Percentiles rank a stretch among this genome's conserved stretches.
Conservation (phyloP, 2,329 filamentous ascomycete genomes). For the Didymella sp. region DNA sequence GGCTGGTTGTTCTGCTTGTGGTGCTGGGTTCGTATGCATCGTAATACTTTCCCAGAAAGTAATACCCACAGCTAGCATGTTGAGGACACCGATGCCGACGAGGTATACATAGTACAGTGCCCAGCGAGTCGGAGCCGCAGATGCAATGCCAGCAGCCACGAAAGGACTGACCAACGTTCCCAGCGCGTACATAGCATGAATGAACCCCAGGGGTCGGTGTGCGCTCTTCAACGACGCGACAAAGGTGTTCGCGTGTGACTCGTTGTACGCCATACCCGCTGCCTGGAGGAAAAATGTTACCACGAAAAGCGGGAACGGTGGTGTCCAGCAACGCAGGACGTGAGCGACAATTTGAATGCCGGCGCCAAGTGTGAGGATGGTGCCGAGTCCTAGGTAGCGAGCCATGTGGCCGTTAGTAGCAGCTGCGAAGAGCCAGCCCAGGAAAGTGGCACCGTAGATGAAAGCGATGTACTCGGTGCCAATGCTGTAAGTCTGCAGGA, state of each 20-base stretch:
- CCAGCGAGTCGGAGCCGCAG: conserved; percentile 59
- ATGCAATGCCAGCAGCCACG: conserved; percentile 40
- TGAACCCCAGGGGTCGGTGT: conserved; percentile 68
- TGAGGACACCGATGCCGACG: conserved; percentile 1
- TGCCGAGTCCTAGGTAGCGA: conserved; percentile 62
- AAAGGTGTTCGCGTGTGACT: conserved; percentile 69
- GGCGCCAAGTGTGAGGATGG: conserved; percentile 64
- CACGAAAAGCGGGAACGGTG: conserved; percentile 65
- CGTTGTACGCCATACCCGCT: conserved; percentile 68
- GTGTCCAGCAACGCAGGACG: conserved; percentile 62
- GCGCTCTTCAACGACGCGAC: conserved; percentile 60
- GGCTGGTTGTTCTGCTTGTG: not conserved
- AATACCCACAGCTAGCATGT: not conserved
- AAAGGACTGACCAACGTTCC: conserved; percentile 66
- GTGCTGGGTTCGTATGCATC: not conserved
- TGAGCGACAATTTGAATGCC: conserved; percentile 63
- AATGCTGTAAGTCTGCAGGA: conserved; percentile 64
- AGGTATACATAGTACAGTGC: conserved; percentile 49
- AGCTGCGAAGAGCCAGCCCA: conserved; percentile 67
- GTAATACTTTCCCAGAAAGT: conserved; percentile 1
- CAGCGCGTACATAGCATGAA: conserved; percentile 67
- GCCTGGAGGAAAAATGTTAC: conserved; percentile 65
- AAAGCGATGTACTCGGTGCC: conserved; percentile 55
- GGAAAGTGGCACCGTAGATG: conserved; percentile 64
- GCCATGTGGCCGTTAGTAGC: conserved; percentile 62